phyloP scores from a whole-genome alignment of 2,329 filamentous ascomycete genomes.

The Penicillium sp. region DNA sequence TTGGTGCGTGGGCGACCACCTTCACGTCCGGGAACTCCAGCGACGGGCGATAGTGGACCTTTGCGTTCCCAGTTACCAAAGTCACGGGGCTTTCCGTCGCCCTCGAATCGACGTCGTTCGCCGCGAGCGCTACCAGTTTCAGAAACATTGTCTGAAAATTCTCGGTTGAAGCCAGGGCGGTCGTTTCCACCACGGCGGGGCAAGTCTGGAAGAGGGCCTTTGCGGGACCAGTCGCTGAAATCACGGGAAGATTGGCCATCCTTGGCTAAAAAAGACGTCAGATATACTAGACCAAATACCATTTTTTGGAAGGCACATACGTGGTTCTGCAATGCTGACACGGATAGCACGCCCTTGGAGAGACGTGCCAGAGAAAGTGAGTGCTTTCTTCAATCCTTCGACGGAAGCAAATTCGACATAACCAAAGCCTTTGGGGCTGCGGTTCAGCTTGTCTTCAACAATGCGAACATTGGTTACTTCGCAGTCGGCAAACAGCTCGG shows the following conservation, averaged over 20 bases:
- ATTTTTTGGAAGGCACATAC: slow-evolving; percentile 50
- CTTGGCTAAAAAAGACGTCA: slow-evolving; percentile 64
- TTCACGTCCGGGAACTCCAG: slow-evolving; percentile 49
- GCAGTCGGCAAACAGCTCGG: slow-evolving; percentile 80
- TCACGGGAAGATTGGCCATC: slow-evolving; percentile 70
- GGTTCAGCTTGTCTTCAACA: slow-evolving; percentile 91
- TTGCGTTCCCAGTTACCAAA: slow-evolving; percentile 92
- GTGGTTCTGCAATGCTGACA: slow-evolving; percentile 94
- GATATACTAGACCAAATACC: neutral
- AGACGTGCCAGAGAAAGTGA: slow-evolving; percentile 73
- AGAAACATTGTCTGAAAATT: slow-evolving; percentile 49
- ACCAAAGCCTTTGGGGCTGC: slow-evolving; percentile 94
- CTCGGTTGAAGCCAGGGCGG: slow-evolving; percentile 52
- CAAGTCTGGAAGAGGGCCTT: slow-evolving; percentile 77
- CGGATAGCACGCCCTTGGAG: slow-evolving; percentile 88
- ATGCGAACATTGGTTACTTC: slow-evolving; percentile 87
- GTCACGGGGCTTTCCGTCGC: slow-evolving; percentile 73
- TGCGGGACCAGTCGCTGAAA: slow-evolving; percentile 86
- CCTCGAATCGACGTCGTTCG: slow-evolving; percentile 63
- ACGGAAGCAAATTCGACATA: slow-evolving; percentile 90
- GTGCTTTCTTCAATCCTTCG: slow-evolving; percentile 86
- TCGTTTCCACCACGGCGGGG: slow-evolving; percentile 56
- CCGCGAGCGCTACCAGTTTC: slow-evolving; percentile 60
- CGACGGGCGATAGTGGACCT: slow-evolving; percentile 75
- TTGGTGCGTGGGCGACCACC: slow-evolving; percentile 57